These are phyloP conservation scores for Fusarium bulbicola DNA, from an alignment of 2,329 filamentous ascomycete species.

Conservation along the genomic window DNA sequence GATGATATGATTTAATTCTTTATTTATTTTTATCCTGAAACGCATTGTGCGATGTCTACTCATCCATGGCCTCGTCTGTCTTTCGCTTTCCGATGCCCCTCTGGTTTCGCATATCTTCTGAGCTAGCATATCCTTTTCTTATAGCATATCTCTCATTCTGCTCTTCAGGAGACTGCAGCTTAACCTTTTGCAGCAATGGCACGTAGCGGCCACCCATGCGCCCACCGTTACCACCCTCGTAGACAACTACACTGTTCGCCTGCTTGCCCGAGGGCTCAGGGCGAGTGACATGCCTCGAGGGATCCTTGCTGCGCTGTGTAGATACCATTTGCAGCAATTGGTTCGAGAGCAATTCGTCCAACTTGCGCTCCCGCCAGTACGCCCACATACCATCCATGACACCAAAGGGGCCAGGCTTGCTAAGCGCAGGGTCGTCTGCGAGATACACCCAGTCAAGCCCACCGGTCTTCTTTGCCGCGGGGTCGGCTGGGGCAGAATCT, in stretches of 20 bases:
- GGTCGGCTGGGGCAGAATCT: conserved; percentile 46
- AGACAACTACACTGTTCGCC: conserved; percentile 50
- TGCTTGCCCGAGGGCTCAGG: conserved; percentile 25
- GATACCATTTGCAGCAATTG: conserved; percentile 73
- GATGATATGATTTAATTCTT: background rate
- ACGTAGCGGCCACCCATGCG: conserved; percentile 63
- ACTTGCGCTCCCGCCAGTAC: conserved; percentile 83
- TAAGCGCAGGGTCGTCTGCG: conserved; percentile 68
- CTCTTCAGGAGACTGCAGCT: conserved; percentile 61
- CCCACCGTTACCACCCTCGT: conserved; percentile 64
- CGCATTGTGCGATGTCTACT: conserved; percentile 25
- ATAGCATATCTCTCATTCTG: conserved; percentile 70
- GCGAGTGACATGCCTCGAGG: conserved; percentile 20
- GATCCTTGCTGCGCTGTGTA: conserved; percentile 47
- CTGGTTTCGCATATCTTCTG: conserved; percentile 57
- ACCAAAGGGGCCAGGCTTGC: conserved; percentile 71
- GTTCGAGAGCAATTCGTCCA: conserved; percentile 86
- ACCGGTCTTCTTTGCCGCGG: conserved; percentile 55
- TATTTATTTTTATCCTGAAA: conserved; percentile 9
- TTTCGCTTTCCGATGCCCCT: conserved; percentile 46
- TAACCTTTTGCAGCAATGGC: conserved; percentile 61
- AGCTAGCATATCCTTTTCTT: conserved; percentile 64
- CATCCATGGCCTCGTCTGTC: conserved; percentile 36
- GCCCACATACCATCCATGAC: conserved; percentile 82
- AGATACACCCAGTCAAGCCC: conserved; percentile 81